Conservation (phyloP, 192 early-diverging fungal genomes). For the Backusella westeae region DNA sequence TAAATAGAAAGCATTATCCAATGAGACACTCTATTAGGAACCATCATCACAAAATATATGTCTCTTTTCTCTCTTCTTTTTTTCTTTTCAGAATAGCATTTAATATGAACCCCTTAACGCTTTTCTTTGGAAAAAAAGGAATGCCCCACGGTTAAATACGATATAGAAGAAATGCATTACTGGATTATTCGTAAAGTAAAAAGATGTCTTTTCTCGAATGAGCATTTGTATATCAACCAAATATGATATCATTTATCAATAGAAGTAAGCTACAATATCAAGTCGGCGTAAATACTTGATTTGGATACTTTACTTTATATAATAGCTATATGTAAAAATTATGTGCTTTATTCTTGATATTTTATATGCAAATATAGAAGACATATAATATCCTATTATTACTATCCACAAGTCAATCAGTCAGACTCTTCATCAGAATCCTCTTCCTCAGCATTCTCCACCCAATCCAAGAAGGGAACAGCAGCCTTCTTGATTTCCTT, state of each 20-base stretch:
- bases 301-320: too few species aligned
- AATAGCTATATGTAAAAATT: too few species aligned
- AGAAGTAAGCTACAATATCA: neutral
- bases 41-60: neutral
- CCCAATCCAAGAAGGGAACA: slow-evolving; percentile 88
- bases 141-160: neutral
- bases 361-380: neutral
- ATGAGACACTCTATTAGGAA: neutral
- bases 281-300: neutral
- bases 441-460: slow-evolving; percentile 85
- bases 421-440: slow-evolving; percentile 54
- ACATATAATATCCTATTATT: neutral
- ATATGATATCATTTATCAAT: neutral
- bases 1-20: neutral
- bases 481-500: slow-evolving; percentile 85
- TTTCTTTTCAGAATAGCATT: neutral
- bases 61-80: neutral
- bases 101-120: neutral
- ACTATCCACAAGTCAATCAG: neutral
- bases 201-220: neutral
- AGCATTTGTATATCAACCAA: neutral
- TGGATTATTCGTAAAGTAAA: neutral
- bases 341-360: neutral
- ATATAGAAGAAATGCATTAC: neutral
- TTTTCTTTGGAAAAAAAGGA: neutral